A percentile compares a stretch with the other conserved stretches of the same genome.
Evolutionary conservation across 345 rosid genomes (phyloP).

Genomic region (Rhodomyrtus tomentosa): DNA sequence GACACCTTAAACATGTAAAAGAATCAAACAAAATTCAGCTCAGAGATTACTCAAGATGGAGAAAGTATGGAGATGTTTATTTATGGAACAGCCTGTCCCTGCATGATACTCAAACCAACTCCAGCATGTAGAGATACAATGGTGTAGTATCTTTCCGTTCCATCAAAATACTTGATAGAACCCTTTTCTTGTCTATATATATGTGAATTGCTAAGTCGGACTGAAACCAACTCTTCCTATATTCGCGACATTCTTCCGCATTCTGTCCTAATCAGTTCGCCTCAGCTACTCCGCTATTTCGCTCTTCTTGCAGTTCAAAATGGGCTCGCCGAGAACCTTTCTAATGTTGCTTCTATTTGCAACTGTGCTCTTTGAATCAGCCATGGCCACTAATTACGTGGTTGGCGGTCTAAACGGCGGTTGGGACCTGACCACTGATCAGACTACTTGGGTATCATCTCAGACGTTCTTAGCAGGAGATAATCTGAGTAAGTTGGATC

Average conservation of each 20-base stretch:
- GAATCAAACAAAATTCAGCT: not conserved
- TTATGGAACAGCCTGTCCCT: not conserved
- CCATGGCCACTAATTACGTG: slow-evolving; percentile 1
- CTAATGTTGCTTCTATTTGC: not conserved
- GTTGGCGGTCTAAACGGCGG: slow-evolving; percentile 11
- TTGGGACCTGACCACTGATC: slow-evolving; percentile 5
- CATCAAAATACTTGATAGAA: not conserved
- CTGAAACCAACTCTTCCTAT: not conserved
- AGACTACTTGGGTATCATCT: slow-evolving; percentile 3
- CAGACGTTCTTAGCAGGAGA: slow-evolving; percentile 6
- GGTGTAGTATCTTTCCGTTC: not conserved
- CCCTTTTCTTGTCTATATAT: not conserved
- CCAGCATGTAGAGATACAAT: not conserved
- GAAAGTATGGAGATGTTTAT: not conserved
- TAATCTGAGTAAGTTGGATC: not conserved
- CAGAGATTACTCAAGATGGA: not conserved
- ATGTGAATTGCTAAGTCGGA: not conserved
- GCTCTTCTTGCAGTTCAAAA: not conserved
- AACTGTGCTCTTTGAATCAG: not conserved
- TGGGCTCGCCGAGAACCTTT: not conserved
- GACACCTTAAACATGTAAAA: not conserved
- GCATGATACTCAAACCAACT: slow-evolving; percentile 1
- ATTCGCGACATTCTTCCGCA: not conserved
- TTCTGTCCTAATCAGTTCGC: not conserved
- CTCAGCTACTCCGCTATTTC: not conserved